Evolutionary conservation across 2,329 filamentous ascomycete genomes (phyloP), one percentile per base, ranked within the genome.

Genomic region (Ophiocordyceps sinensis): DNA sequence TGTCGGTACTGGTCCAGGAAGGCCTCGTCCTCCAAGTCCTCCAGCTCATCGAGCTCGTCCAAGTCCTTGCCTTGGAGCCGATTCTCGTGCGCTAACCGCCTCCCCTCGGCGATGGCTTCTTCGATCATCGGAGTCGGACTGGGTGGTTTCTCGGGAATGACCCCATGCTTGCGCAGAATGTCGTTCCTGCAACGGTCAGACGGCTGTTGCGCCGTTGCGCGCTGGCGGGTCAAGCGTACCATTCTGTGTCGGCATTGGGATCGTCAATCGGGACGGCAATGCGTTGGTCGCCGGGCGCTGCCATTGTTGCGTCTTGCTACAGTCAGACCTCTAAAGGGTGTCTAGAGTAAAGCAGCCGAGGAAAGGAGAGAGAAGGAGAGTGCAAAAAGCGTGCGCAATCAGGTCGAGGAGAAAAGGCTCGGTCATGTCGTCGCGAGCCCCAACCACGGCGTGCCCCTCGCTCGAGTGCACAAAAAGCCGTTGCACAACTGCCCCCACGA

Each of bases 191-290:
- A 12, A 12, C 17, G 21, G 49, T 61, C 45, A 60, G 52, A 37
- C 28, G 38, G 26, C 38, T 39, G 19, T 41, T 21, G 21, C 13
- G 4, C 10, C 8, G 6, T 39, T 50, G 47, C 49, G 23, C 23
- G 2, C 23, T 53, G 50, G 50, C 51, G 46, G 46, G 49, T 7
- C 15, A 4, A 26, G 21, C 31, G 44, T 67, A 88, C 91, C 91
- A 98, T 80, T 98, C 91, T 47, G 91, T 98, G 59, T 98, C 91
- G 47, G 87, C 91, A 57, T 96, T 94, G 28, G 89, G 89, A 58
- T 96, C 82, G 58, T 94, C 86, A 50, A 98, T 82, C 36, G 88
- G 87, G 45, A 98, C 91, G 54, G 71, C 71, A 50, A 82, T 78
- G 37, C 77, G 67, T 53, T 82, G 74, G 41, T 82, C 77, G 49